phyloP scores from a whole-genome alignment of 225 moss, liverwort and hornwort genomes.

The Bryum argenteum region DNA sequence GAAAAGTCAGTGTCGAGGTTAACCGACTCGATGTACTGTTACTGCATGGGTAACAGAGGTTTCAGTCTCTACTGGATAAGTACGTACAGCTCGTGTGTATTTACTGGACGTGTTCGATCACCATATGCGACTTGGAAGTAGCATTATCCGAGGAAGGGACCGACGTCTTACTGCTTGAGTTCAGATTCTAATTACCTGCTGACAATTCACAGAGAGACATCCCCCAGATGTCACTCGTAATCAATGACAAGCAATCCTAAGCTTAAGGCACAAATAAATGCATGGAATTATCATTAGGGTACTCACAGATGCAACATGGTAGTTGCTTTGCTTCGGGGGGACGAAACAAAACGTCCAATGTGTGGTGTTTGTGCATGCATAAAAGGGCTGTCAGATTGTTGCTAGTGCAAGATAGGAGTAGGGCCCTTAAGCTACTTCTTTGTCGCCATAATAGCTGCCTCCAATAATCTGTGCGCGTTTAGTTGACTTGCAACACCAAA shows the following conservation, averaged over 20 bases:
- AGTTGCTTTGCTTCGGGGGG: not conserved
- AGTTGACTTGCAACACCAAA: conserved; percentile 31
- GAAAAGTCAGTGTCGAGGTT: not conserved
- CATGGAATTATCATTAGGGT: conserved; percentile 4
- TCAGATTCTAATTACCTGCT: conserved; percentile 14
- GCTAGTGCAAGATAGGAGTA: conserved; percentile 12
- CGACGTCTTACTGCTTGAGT: conserved; percentile 13
- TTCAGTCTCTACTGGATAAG: not conserved
- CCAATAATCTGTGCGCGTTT: conserved; percentile 39
- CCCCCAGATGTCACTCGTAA: not conserved
- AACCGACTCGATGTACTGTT: not conserved
- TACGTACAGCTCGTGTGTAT: not conserved
- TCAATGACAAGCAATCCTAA: conserved; percentile 13
- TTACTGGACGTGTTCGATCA: not conserved
- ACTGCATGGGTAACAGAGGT: not conserved
- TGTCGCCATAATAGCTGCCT: conserved; percentile 33
- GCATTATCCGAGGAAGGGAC: not conserved
- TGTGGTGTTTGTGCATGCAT: conserved; percentile 5
- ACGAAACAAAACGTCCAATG: conserved; percentile 14
- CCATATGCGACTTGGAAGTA: too few relatives aligned
- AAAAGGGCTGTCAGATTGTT: conserved; percentile 27
- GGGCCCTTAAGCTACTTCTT: conserved; percentile 27
- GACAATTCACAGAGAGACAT: not conserved
- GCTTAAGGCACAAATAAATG: not conserved
- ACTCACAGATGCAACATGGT: conserved; percentile 22